Evolutionary conservation across 2,329 filamentous ascomycete genomes (phyloP), one percentile per base, ranked within the genome.

Genomic region (Hypomyces rosellus): DNA sequence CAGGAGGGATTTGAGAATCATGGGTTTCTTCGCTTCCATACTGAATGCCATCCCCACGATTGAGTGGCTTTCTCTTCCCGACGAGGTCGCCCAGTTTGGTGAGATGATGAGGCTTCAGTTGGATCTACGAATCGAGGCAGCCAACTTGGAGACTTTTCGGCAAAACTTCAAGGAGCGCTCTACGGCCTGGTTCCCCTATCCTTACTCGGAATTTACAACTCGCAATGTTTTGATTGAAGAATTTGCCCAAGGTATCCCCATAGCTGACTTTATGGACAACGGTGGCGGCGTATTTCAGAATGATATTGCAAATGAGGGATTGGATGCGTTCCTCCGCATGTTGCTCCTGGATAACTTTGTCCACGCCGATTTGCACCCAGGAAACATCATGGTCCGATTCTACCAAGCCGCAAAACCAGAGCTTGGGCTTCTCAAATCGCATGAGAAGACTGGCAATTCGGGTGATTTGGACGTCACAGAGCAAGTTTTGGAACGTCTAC

Each of bases 381-480:
- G 93, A 22, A 99, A 99, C 66, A 97, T 99, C 70, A 97, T 99
- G 91, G 92, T 99, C 43, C 89, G 95, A 55, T 99, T 99, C 73
- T 96, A 97, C 69, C 84, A 92, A 61, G 84, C 91, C 0, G 82
- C 84, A 13, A 78, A 85, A 54, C 80, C 92, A 0, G 81, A 86
- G 45, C 72, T 95, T 1, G 64, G 61, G 4, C 50, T 67, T 12
- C 59, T 61, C 44, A 61, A 58, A 30, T 57, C 60, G 51, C 44
- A 59, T 16, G 57, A 62, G 4, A 59, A 67, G 42, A 58, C 67
- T 68, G 73, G 36, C 67, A 46, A 72, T 1, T 63, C 77, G 37
- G 73, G 78, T 8, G 76, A 80, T 18, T 75, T 77, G 11, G 89
- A 96, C 64, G 88, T 93, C 9, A 97, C 91, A 0, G 91, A 96